Conservation (phyloP, 352 stramenopile genomes). For the Phytophthora citrophthora region DNA sequence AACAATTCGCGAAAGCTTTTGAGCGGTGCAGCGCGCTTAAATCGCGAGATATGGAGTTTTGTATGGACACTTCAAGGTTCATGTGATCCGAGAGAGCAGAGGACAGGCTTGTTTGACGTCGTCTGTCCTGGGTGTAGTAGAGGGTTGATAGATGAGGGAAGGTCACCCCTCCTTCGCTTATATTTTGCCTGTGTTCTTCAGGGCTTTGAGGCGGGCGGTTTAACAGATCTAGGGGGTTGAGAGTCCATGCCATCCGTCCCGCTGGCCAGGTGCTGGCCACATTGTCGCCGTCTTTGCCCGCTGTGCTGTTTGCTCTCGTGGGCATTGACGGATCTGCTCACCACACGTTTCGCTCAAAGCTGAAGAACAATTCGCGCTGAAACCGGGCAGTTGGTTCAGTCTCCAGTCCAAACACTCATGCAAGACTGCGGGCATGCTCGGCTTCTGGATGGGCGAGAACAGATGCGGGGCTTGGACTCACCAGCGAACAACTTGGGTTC, state of each 20-base stretch:
- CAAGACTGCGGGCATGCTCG: slow-evolving; percentile 12
- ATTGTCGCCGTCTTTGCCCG: neutral
- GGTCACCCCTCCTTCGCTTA: slow-evolving; percentile 6
- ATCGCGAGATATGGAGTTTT: slow-evolving; percentile 5
- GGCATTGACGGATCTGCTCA: neutral
- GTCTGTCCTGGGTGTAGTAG: neutral
- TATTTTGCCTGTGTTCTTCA: too few relatives aligned
- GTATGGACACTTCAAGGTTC: slow-evolving; percentile 19
- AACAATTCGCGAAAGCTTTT: neutral
- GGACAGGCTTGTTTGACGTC: slow-evolving; percentile 5
- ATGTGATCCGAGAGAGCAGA: neutral
- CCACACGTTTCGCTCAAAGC: slow-evolving; percentile 11
- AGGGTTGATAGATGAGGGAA: neutral
- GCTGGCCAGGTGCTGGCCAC: neutral
- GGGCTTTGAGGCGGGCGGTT: slow-evolving; percentile 9
- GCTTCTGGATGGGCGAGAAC: slow-evolving; percentile 18
- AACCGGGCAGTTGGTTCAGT: slow-evolving; percentile 19
- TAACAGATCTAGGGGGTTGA: neutral
- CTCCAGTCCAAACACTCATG: slow-evolving; percentile 1
- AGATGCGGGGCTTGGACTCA: slow-evolving; percentile 1
- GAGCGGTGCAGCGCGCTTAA: slow-evolving; percentile 23
- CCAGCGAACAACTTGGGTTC: slow-evolving; percentile 28
- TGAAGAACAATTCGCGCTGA: slow-evolving; percentile 2
- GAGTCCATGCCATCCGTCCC: slow-evolving; percentile 17
- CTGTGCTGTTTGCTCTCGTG: neutral